phyloP scores from a whole-genome alignment of 192 early-diverging fungal genomes.

The Oehlia diaphana region DNA sequence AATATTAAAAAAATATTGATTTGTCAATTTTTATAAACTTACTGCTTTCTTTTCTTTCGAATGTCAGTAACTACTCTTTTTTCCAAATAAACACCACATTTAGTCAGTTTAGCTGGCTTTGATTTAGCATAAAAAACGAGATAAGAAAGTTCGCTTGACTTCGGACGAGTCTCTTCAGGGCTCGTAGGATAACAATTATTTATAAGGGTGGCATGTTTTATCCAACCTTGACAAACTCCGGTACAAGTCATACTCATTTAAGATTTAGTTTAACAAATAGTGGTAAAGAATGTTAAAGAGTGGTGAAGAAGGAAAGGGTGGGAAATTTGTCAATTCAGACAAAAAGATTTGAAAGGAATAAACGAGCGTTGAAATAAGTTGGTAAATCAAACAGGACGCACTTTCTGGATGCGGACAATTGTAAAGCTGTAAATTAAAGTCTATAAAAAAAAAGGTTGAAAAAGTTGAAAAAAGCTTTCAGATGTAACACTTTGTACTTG shows the following conservation, averaged over 20 bases:
- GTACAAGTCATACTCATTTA: neutral
- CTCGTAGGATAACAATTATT: constrained; percentile 71
- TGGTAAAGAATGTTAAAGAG: neutral
- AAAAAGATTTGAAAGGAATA: neutral
- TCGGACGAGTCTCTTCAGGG: constrained; percentile 69
- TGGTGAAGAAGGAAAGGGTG: neutral
- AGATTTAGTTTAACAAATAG: neutral
- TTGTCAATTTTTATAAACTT: constrained; percentile 36
- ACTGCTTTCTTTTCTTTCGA: constrained; percentile 58
- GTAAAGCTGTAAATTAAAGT: neutral
- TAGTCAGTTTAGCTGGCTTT: constrained; percentile 86
- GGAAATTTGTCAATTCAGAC: neutral
- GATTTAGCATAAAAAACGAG: constrained; percentile 86
- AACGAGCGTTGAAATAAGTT: neutral
- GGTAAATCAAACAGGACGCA: neutral
- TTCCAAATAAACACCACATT: constrained; percentile 84
- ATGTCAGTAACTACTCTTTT: constrained; percentile 68
- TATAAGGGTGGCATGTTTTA: constrained; percentile 76
- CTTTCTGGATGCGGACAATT: neutral
- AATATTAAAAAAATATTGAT: neutral
- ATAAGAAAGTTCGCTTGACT: constrained; percentile 79
- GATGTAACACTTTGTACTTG: no score
- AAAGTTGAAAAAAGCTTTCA: no score
- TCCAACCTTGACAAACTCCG: constrained; percentile 29
- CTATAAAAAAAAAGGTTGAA: no score